Conservation (phyloP, 257 asterid species). For the Dorcoceras hygrometricum region DNA sequence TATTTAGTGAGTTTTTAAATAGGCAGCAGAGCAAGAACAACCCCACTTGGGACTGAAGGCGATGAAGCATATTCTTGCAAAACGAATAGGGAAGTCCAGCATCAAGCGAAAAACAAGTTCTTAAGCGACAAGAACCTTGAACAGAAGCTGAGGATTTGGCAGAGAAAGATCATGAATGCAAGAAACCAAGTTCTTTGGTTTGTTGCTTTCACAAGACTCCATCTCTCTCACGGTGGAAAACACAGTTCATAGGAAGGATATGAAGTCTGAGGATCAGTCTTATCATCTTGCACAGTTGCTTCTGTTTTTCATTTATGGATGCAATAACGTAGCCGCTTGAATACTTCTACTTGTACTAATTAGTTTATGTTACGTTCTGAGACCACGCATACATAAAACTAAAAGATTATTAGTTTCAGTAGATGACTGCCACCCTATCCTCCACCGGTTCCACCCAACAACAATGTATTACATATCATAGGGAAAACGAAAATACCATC, state of each 20-base stretch:
- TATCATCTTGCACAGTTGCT: neutral
- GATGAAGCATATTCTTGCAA: slow-evolving; percentile 39
- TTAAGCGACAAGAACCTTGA: slow-evolving; percentile 16
- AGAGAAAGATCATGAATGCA: no score
- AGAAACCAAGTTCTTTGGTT: no score
- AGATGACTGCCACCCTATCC: neutral
- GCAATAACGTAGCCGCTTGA: neutral
- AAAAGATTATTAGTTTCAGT: neutral
- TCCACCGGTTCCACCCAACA: neutral
- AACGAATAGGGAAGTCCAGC: slow-evolving; percentile 24
- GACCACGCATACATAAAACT: neutral
- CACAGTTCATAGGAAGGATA: neutral
- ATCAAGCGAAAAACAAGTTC: slow-evolving; percentile 25
- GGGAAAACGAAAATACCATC: neutral
- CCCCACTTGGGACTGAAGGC: slow-evolving; percentile 56
- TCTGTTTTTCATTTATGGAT: neutral
- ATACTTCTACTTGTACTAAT: neutral
- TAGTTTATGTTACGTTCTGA: neutral
- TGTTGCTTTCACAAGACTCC: no score
- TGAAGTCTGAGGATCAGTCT: neutral
- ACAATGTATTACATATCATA: neutral
- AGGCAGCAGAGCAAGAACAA: slow-evolving; percentile 39
- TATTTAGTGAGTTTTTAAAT: neutral
- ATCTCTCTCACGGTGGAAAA: neutral
- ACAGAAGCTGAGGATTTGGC: no score